Base-by-base conservation (phyloP, 331 rosid species). In the Saraca asoca region DNA sequence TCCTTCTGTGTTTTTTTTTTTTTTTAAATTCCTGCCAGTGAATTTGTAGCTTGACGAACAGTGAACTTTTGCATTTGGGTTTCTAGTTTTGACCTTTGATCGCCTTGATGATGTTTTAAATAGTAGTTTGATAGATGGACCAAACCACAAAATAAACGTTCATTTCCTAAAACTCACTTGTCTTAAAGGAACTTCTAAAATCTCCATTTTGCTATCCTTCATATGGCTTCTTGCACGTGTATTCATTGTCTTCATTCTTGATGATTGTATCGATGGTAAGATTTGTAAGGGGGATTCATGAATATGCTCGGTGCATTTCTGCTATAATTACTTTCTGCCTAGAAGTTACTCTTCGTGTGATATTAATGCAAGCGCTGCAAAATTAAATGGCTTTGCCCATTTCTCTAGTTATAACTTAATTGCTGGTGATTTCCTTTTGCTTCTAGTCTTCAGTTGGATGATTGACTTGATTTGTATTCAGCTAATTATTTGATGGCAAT, bases 51-150 rank as follows among this genome's bases (percentile, higher is more conserved):
- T 68, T 67, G 55, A 63, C 59, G 55, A 71, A 29, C 42, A 53
- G 38, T 42, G 20, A 51, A 51, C 64, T 77, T 62, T 71, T 74
- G 29, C 50, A 38, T 58, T 35, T 54, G 68, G 71, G 76, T 69
- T 76, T 77, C 74, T 69, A 78, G 60, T 64, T 57, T 76, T 79
- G 80, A 79, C 81, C 50, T 72, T 64, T 48, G 72, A 68, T 58
- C 59, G 71, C 29, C 24, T 64, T 20, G 62, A 52, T 68, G 87
- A 54, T 76, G 37, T 45, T 49, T 69, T 52, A 71, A 79, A 68
- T 68, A 74, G 83, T 85, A 49, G 71, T 61, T n/a, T 76, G 76
- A 55, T 80, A 33, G 43, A 51, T 62, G 42, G 59, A 51, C 24
- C 51, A 62, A 68, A 56, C 61, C 64, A 57, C 46, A 51, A 78